Percentiles rank a stretch among this genome's conserved stretches.
Evolutionary conservation across 2,329 filamentous ascomycete species (phyloP).

Genomic region (Xylaria sp.): DNA sequence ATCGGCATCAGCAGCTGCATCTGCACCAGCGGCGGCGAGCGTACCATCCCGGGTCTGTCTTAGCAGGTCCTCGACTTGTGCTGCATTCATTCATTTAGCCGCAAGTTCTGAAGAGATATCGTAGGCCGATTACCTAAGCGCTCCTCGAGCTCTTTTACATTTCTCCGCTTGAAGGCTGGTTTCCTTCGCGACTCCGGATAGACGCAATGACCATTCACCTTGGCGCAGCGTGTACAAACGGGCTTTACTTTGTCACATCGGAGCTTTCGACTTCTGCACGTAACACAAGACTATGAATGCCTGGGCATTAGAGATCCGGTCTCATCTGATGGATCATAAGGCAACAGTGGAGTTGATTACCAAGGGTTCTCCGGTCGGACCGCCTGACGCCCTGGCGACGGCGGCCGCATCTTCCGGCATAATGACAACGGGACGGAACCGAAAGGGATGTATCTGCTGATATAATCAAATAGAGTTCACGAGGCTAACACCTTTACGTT

Average conservation of each 20-base stretch:
- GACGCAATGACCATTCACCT: constrained; percentile 79
- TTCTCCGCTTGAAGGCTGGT: constrained; percentile 86
- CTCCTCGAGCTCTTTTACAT: constrained; percentile 90
- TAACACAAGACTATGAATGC: constrained; percentile 43
- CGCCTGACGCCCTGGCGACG: constrained; percentile 31
- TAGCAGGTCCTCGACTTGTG: constrained; percentile 83
- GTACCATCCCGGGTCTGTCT: constrained; percentile 67
- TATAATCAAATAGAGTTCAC: constrained; percentile 1
- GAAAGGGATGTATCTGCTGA: constrained; percentile 6
- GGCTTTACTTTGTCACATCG: constrained; percentile 87
- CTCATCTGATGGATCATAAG: constrained; percentile 19
- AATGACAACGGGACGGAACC: constrained; percentile 19
- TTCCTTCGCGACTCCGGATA: constrained; percentile 93
- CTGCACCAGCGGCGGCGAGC: neutral
- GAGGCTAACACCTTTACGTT: constrained; percentile 1
- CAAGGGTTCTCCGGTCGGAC: constrained; percentile 43
- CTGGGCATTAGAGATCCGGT: constrained; percentile 40
- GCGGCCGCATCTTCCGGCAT: constrained; percentile 43
- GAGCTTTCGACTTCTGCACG: constrained; percentile 85
- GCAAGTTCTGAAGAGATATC: constrained; percentile 16
- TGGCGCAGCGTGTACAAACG: constrained; percentile 81
- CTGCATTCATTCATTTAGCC: constrained; percentile 55
- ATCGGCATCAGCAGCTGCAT: constrained; percentile 38
- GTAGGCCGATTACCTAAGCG: constrained; percentile 73
- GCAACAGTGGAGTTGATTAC: constrained; percentile 38